A percentile compares a stretch with the other conserved stretches of the same genome.
Evolutionary conservation across 1,284 basidiomycete species (phyloP).

Genomic region (Mixia osmundae): DNA sequence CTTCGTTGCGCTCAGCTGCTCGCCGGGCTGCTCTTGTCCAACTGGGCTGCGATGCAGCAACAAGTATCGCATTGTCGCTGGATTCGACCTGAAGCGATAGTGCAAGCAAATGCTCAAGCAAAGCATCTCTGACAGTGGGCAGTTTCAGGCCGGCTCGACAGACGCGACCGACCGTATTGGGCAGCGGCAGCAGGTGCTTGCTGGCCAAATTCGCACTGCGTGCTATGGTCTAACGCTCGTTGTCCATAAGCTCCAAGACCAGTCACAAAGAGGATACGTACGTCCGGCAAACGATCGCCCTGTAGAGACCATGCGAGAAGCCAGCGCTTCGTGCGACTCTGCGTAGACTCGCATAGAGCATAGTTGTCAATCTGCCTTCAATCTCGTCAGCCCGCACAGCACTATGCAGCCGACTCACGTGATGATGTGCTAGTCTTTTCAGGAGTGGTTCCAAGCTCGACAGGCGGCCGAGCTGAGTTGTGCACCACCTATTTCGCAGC

Average conservation of each 20-base stretch:
- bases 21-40: conserved; percentile 8
- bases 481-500: conserved; percentile 47
- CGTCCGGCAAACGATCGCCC: conserved; percentile 43
- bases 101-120: too few relatives aligned
- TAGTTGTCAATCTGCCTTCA: conserved; percentile 51
- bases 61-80: too few relatives aligned
- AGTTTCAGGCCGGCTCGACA: neutral
- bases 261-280: conserved; percentile 24
- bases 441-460: conserved; percentile 44
- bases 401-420: conserved; percentile 26
- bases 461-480: conserved; percentile 70
- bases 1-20: neutral
- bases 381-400: neutral
- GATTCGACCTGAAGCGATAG: too few relatives aligned
- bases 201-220: neutral
- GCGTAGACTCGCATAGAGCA: conserved; percentile 51
- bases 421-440: conserved; percentile 29
- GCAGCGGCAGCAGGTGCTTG: conserved; percentile 2
- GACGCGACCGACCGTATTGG: conserved; percentile 2
- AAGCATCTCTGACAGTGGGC: neutral
- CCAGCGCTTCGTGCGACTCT: conserved; percentile 72
- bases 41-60: conserved; percentile 1
- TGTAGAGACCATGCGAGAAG: conserved; percentile 61
- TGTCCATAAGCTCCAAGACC: too few relatives aligned
- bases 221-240: neutral